Evolutionary conservation across 495 filamentous ascomycete genomes (phyloP), one percentile per base, ranked within the genome.

Genomic region (Staphylotrichum tortipilum): DNA sequence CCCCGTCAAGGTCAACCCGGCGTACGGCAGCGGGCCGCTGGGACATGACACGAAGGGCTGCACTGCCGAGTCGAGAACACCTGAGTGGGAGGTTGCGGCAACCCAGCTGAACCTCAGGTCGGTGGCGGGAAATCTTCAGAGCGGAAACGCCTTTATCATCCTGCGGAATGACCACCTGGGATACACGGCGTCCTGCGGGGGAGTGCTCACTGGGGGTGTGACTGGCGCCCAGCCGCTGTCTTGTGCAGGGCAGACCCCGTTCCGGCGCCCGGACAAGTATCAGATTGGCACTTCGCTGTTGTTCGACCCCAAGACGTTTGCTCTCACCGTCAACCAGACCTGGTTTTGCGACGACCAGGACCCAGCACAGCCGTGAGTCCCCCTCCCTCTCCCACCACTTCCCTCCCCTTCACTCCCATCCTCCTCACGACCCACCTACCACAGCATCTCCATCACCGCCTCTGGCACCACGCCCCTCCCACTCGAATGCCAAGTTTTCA

Each of bases 21-120:
- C 44, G 14, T 56, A 53, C 31, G 37, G 51, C 21, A 37, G 34
- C 11, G 58, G 61, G 0, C 58, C 58, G 3, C 22, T 35, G 0
- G 58, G 58, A 1, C 61, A 63, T 31, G 53, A 57, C 41, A 44
- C 33, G 7, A n/a, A 47, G 3, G 61, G 61, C 8, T 63, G 61
- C 44, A 17, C 50, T 1, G 44, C 48, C 23, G 21, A 19, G 9
- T 56, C 61, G 5, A n/a, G 24, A 9, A 46, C 31, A 0, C 50
- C 57, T 3, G 44, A 47, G 6, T 60, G 54, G 57, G 47, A 45
- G 22, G 42, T 60, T 17, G 17, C 9, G 4, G 35, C 45, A 7
- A 44, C 37, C 7, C 47, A 56, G 19, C 33, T 54, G 15, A 54
- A 53, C 29, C 49, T 51, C 24, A 44, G 31, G 3, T 49, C 35